A percentile compares a stretch with the other conserved stretches of the same genome.
Evolutionary conservation across 495 filamentous ascomycete genomes (phyloP).

Genomic region (Cercophora samala): DNA sequence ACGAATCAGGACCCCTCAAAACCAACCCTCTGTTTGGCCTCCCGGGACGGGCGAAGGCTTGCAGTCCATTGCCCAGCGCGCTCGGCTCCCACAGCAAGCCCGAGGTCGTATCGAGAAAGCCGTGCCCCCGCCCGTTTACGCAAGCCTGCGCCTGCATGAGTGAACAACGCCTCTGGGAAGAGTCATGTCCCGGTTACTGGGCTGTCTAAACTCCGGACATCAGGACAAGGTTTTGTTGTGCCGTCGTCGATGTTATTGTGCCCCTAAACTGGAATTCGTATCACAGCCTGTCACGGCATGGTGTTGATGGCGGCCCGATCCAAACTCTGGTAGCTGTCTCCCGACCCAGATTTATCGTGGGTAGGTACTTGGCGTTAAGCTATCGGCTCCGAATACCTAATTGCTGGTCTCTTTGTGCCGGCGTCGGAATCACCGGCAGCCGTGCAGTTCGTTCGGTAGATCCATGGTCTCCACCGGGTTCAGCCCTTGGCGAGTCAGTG

Average conservation of each 20-base stretch:
- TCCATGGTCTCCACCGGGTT: not conserved
- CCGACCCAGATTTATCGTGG: not conserved
- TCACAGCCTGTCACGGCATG: not conserved
- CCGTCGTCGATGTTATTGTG: not conserved
- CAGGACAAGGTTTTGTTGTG: not conserved
- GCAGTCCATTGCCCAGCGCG: not conserved
- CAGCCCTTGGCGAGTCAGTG: not conserved
- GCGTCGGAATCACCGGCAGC: not conserved
- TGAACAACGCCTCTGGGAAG: not conserved
- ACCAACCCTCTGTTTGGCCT: too few relatives aligned
- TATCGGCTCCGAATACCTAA: not conserved
- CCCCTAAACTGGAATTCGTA: too few relatives aligned
- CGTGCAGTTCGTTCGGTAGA: not conserved
- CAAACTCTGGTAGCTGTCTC: not conserved
- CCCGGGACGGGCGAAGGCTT: not conserved
- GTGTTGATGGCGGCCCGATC: not conserved
- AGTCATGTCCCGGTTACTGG: not conserved
- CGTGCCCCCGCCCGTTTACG: not conserved
- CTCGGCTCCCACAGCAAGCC: not conserved
- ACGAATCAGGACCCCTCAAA: constrained; percentile 5
- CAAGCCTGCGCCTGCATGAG: not conserved
- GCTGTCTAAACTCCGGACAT: not conserved
- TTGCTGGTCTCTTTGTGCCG: not conserved
- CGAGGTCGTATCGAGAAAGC: not conserved
- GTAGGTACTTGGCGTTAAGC: not conserved